phyloP scores from a whole-genome alignment of 176 grass and related monocot species.

The Zea luxurians region DNA sequence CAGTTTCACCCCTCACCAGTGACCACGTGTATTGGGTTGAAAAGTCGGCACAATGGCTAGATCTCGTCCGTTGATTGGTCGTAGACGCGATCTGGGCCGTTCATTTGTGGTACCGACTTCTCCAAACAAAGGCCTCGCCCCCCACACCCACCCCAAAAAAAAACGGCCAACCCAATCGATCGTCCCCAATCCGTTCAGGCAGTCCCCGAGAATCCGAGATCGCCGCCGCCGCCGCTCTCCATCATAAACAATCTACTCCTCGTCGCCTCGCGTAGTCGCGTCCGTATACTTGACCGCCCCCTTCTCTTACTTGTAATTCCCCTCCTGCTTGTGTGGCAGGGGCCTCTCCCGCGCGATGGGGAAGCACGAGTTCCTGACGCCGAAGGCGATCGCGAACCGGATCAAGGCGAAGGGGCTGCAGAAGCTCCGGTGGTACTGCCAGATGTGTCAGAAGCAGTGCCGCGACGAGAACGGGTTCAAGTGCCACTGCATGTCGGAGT shows the following conservation, averaged over 20 bases:
- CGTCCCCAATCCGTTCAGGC: constrained; percentile 10
- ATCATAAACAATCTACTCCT: neutral
- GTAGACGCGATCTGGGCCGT: neutral
- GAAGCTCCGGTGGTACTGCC: constrained; percentile 96
- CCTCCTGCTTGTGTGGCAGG: neutral
- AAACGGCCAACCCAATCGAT: neutral
- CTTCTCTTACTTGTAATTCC: neutral
- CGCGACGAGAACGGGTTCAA: constrained; percentile 94
- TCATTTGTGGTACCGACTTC: neutral
- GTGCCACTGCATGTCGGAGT: constrained; percentile 92
- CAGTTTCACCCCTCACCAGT: too few species aligned
- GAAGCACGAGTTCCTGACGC: constrained; percentile 83
- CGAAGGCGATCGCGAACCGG: constrained; percentile 82
- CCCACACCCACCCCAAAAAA: too few species aligned
- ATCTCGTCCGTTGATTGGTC: neutral
- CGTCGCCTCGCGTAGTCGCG: neutral
- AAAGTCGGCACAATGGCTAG: neutral
- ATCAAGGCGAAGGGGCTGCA: constrained; percentile 95
- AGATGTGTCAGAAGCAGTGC: constrained; percentile 99
- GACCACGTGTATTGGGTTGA: too few species aligned
- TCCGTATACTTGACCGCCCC: neutral
- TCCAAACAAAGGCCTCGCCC: neutral
- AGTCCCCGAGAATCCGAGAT: constrained; percentile 11
- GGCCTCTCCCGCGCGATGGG: constrained; percentile 46
- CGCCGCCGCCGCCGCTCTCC: neutral